A percentile compares a stretch with the other conserved stretches of the same genome.
phyloP scores from a whole-genome alignment of 257 asterid genomes.

The Plantago major region DNA sequence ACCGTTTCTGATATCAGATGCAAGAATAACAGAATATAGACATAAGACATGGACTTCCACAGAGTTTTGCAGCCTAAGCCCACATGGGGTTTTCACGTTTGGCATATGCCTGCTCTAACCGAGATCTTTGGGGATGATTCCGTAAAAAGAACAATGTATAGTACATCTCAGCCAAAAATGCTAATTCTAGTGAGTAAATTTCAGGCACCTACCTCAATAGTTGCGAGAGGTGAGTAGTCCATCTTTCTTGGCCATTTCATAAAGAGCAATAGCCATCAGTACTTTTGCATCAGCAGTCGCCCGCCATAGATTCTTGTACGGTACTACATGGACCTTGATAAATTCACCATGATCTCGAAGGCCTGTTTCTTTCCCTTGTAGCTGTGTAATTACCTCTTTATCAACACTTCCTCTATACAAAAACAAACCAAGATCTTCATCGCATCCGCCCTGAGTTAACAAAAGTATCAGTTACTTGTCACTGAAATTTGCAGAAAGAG shows the following conservation, averaged over 20 bases:
- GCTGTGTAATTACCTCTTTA: constrained; percentile 48
- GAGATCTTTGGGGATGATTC: constrained; percentile 3
- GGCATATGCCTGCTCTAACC: not conserved
- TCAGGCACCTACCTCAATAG: constrained; percentile 17
- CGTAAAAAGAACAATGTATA: not conserved
- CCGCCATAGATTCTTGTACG: constrained; percentile 72
- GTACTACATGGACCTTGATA: constrained; percentile 73
- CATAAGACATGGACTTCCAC: too few relatives aligned
- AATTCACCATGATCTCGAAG: constrained; percentile 83
- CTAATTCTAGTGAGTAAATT: too few relatives aligned
- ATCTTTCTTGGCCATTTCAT: constrained; percentile 83
- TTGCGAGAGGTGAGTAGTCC: constrained; percentile 41
- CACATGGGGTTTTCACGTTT: not conserved
- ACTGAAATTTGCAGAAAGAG: not conserved
- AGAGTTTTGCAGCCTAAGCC: too few relatives aligned
- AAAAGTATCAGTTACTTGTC: constrained; percentile 1
- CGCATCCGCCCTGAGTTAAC: constrained; percentile 72
- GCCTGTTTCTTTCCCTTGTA: constrained; percentile 83
- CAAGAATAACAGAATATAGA: too few relatives aligned
- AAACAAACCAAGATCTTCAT: constrained; percentile 72
- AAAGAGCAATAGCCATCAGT: constrained; percentile 66
- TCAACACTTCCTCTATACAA: constrained; percentile 64
- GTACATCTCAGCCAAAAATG: too few relatives aligned
- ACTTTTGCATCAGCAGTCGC: constrained; percentile 83
- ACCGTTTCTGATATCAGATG: too few relatives aligned